phyloP scores from a whole-genome alignment of 208 protist genomes.

The Balamuthia mandrillaris region DNA sequence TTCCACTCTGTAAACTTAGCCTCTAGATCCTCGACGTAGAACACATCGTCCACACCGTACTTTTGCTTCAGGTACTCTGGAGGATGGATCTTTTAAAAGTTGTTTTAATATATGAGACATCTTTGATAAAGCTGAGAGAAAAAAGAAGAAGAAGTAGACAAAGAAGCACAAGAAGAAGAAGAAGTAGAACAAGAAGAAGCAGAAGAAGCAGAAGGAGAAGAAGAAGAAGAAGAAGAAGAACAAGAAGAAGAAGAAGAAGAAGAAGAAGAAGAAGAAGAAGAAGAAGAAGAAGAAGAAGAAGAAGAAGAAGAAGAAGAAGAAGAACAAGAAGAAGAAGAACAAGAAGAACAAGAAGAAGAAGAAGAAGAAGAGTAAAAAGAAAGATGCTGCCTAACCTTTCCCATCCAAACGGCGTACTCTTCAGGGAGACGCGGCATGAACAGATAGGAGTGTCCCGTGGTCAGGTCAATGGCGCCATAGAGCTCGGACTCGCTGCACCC shows the following conservation, averaged over 20 bases:
- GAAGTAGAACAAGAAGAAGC: too few species aligned
- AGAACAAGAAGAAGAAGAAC: background rate
- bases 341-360: background rate
- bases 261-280: too few species aligned
- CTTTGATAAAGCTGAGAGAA: too few species aligned
- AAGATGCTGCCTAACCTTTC: background rate
- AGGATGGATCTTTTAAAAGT: background rate
- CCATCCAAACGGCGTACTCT: slow-evolving; percentile 49
- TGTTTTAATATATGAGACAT: too few species aligned
- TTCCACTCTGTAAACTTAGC: background rate
- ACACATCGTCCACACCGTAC: background rate
- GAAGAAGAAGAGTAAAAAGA: background rate
- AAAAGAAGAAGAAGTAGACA: too few species aligned
- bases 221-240: too few species aligned
- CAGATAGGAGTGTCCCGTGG: background rate
- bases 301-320: too few species aligned
- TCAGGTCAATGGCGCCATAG: slow-evolving; percentile 36
- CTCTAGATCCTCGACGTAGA: background rate
- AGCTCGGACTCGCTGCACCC: slow-evolving; percentile 46
- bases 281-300: too few species aligned
- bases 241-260: too few species aligned
- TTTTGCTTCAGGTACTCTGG: background rate
- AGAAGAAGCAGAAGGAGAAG: too few species aligned
- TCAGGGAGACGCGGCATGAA: slow-evolving; percentile 36
- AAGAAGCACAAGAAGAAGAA: too few species aligned